Conservation (phyloP, 2,329 filamentous ascomycete species). For the Zymoseptoria passerinii region DNA sequence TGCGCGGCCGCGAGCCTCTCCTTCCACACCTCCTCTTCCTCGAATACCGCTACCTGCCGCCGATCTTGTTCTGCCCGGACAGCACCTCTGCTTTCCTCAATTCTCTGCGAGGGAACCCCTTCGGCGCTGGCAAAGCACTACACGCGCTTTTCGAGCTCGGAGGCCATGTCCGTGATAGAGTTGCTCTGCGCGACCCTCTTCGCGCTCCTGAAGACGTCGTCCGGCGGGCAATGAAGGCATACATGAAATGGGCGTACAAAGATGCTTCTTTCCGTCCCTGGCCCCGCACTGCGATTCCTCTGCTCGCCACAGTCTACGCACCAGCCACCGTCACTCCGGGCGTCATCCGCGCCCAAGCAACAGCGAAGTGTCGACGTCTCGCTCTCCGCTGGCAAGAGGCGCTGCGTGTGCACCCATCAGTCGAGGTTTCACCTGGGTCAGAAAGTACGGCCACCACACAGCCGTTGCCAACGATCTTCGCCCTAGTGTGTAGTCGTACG, state of each 20-base stretch:
- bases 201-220: slow-evolving; percentile 17
- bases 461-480: slow-evolving; percentile 45
- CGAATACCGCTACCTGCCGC: slow-evolving; percentile 48
- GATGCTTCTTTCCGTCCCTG: slow-evolving; percentile 38
- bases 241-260: slow-evolving; percentile 46
- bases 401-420: slow-evolving; percentile 24
- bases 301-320: slow-evolving; percentile 40
- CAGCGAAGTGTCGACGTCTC: slow-evolving; percentile 37
- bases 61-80: slow-evolving; percentile 42
- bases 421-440: slow-evolving; percentile 20
- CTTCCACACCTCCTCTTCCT: slow-evolving; percentile 44
- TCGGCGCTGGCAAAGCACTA: slow-evolving; percentile 46
- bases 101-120: slow-evolving; percentile 34
- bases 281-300: slow-evolving; percentile 27
- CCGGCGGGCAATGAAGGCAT: slow-evolving; percentile 31
- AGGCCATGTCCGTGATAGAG: slow-evolving; percentile 44
- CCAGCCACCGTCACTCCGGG: slow-evolving; percentile 32
- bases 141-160: slow-evolving; percentile 44
- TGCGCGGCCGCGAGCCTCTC: slow-evolving; percentile 50
- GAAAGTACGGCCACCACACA: slow-evolving; percentile 14
- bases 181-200: slow-evolving; percentile 26
- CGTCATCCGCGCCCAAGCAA: slow-evolving; percentile 36
- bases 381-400: slow-evolving; percentile 36
- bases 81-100: slow-evolving; percentile 41
- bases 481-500: slow-evolving; percentile 46